A percentile compares a stretch with the other conserved stretches of the same genome.
Evolutionary conservation across 371 early-diverging fungal species (phyloP).

Genomic region (Coemansia sp.): DNA sequence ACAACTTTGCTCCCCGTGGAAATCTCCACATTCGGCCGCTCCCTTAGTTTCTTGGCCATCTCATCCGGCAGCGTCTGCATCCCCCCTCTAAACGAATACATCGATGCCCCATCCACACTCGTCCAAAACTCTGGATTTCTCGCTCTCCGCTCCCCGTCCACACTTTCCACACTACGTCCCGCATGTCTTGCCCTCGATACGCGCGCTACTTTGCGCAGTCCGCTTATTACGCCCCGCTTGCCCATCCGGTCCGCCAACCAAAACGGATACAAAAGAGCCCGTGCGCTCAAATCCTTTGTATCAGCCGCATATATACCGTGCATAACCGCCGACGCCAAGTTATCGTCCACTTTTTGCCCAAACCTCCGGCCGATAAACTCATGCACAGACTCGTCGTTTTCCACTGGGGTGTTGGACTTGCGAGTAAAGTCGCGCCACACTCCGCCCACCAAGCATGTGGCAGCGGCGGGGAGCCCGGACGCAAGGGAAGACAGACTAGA

Average conservation of each 20-base stretch:
- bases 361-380: slow-evolving; percentile 76
- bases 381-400: slow-evolving; percentile 72
- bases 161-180: slow-evolving; percentile 28
- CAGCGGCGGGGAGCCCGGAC: slow-evolving; percentile 54
- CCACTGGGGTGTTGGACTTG: slow-evolving; percentile 13
- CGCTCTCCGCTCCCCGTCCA: slow-evolving; percentile 34
- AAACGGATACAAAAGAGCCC: slow-evolving; percentile 65
- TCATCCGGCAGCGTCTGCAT: slow-evolving; percentile 68
- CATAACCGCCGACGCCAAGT: slow-evolving; percentile 79
- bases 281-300: slow-evolving; percentile 67
- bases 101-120: slow-evolving; percentile 62
- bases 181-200: slow-evolving; percentile 33
- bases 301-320: slow-evolving; percentile 96
- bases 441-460: slow-evolving; percentile 55
- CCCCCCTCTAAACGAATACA: slow-evolving; percentile 80
- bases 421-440: slow-evolving; percentile 53
- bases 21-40: slow-evolving; percentile 57
- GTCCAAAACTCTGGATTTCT: slow-evolving; percentile 61
- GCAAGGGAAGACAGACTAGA: slow-evolving; percentile 56
- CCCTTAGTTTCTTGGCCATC: slow-evolving; percentile 55
- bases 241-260: slow-evolving; percentile 48
- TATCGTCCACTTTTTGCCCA: slow-evolving; percentile 63
- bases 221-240: slow-evolving; percentile 22
- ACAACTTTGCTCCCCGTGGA: slow-evolving; percentile 30
- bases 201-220: slow-evolving; percentile 35